Evolutionary conservation across 2,329 filamentous ascomycete genomes (phyloP).

Genomic region (Cryphonectria parasitica): DNA sequence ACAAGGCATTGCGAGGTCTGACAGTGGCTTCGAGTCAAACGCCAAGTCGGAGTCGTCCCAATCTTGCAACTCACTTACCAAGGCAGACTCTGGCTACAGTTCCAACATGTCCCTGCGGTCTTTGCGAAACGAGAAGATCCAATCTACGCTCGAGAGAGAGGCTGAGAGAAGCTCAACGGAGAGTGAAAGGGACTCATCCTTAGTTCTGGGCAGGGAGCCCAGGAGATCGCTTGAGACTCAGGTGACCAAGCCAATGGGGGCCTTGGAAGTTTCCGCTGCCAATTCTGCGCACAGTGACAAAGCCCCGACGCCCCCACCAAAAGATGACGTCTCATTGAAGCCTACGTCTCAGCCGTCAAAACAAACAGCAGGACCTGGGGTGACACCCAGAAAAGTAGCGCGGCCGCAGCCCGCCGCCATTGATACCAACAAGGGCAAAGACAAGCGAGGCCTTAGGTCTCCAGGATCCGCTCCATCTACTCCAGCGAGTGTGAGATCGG

Average conservation of each 20-base stretch:
- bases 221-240: conserved; percentile 26
- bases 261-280: conserved; percentile 9
- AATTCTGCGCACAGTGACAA: conserved; percentile 29
- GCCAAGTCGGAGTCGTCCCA: conserved; percentile 45
- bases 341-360: conserved; percentile 12
- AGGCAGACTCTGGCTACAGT: conserved; percentile 65
- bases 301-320: conserved; percentile 41
- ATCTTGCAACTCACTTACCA: conserved; percentile 52
- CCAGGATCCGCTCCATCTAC: conserved; percentile 36
- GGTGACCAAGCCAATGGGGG: conserved; percentile 23
- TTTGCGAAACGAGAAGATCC: conserved; percentile 44
- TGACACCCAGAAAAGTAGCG: conserved; percentile 25
- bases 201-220: conserved; percentile 2
- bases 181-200: conserved; percentile 8
- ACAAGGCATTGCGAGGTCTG: conserved; percentile 42
- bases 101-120: conserved; percentile 63
- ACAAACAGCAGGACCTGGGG: conserved; percentile 21
- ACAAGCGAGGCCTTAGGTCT: conserved; percentile 30
- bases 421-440: conserved; percentile 25
- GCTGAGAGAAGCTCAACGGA: conserved; percentile 26
- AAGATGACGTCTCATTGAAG: conserved; percentile 34
- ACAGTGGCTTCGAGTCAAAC: conserved; percentile 56
- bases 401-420: conserved; percentile 33
- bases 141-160: conserved; percentile 36
- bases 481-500: conserved; percentile 36